phyloP scores from a whole-genome alignment of 2,329 filamentous ascomycete species.

The Phialemonium atrogriseum region DNA sequence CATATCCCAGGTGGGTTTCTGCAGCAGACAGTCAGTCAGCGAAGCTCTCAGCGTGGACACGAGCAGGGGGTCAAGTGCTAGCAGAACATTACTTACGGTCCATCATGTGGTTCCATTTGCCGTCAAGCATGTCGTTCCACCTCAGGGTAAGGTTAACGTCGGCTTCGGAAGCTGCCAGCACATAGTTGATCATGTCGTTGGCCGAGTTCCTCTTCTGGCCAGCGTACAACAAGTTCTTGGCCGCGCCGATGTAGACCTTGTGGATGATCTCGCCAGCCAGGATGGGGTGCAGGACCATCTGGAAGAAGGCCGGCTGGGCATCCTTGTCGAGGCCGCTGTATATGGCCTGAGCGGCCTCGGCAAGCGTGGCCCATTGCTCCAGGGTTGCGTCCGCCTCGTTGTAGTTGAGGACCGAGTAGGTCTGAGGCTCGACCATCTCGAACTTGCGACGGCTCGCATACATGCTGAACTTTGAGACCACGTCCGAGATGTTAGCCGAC shows the following conservation, averaged over 20 bases:
- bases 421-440: constrained; percentile 50
- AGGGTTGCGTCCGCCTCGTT: constrained; percentile 53
- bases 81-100: constrained; percentile 40
- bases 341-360: constrained; percentile 43
- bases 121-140: constrained; percentile 49
- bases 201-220: constrained; percentile 46
- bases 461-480: constrained; percentile 48
- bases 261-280: constrained; percentile 49
- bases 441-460: constrained; percentile 51
- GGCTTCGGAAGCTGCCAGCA: constrained; percentile 44
- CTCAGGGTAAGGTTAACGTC: constrained; percentile 46
- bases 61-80: not conserved
- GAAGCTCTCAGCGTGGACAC: not conserved
- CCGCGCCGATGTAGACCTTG: constrained; percentile 41
- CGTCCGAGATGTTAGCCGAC: constrained; percentile 37
- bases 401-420: constrained; percentile 56
- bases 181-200: constrained; percentile 43
- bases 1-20: constrained; percentile 46
- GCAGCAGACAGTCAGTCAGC: not conserved
- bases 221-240: constrained; percentile 44
- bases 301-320: constrained; percentile 51
- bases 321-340: constrained; percentile 43
- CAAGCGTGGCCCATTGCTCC: constrained; percentile 44
- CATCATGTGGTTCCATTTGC: constrained; percentile 57
- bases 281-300: constrained; percentile 53